Evolutionary conservation across 1,284 basidiomycete genomes (phyloP), one percentile per base, ranked within the genome.

Genomic region (Entoloma clypeatum): DNA sequence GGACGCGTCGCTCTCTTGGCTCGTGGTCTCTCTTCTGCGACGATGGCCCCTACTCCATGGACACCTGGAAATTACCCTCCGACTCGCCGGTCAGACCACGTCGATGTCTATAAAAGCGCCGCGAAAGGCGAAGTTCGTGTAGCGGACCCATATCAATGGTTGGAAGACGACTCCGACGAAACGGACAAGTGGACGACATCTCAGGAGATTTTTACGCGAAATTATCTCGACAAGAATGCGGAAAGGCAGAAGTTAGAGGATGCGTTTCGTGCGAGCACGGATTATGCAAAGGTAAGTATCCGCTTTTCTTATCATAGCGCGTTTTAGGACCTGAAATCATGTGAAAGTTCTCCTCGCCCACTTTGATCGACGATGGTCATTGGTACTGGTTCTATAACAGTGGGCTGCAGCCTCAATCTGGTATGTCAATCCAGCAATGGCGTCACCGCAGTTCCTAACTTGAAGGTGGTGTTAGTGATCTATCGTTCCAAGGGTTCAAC

Each of bases 351-450:
- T 73, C 72, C 29, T 63, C 76, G 1, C 87, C 86, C 0, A 59
- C 62, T 14, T 59, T 83, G 32, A 75, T 77, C 47, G 65, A 78
- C 9, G 84, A 89, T 53, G 74, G 71, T 5, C 74, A 72, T 35
- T 90, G 85, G 79, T 91, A 91, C 54, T 86, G 85, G 82, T 75
- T 72, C 45, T 75, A 81, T 54, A 87, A 88, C 60, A 77, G 74
- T 39, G 85, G 85, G 10, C 67, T 87, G 26, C 79, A 85, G 52
- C 69, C 77, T 10, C 81, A 86, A 57, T 65, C 71, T 29, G 72
- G 79, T 81, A 43, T 38, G 67, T 60, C 14, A 24, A 23, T 36
- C 13, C 8, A n/a, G 22, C 16, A 7, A 16, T 18, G 24, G 17
- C 22, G 21, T 19, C 7, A 11, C 18, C 14, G n/a, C n/a, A n/a